These are phyloP conservation scores for Amphirosellinia nigrospora DNA, from an alignment of 495 filamentous ascomycete genomes.

Conservation along the genomic window DNA sequence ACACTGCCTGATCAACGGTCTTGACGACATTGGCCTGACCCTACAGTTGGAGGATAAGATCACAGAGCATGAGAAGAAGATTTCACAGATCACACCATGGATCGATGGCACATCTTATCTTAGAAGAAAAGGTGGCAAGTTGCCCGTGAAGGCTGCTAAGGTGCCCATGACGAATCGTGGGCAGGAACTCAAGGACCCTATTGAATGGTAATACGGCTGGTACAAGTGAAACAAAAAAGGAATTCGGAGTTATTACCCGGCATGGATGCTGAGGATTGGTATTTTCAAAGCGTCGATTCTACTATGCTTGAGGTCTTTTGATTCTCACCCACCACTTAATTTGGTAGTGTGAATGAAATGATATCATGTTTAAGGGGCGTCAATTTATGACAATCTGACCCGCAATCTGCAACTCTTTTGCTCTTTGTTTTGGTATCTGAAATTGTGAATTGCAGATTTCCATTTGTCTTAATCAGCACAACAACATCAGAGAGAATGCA, in stretches of 20 bases:
- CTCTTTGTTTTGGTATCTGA: neutral
- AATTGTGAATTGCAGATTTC: neutral
- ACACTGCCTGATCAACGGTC: conserved; percentile 91
- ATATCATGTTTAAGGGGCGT: conserved; percentile 15
- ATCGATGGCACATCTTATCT: conserved; percentile 89
- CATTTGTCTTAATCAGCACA: neutral
- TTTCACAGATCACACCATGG: conserved; percentile 85
- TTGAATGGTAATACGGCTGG: conserved; percentile 75
- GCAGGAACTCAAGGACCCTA: conserved; percentile 80
- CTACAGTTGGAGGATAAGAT: conserved; percentile 93
- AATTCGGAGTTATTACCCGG: conserved; percentile 12
- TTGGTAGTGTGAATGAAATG: conserved; percentile 8
- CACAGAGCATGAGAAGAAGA: conserved; percentile 75
- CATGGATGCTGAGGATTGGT: neutral
- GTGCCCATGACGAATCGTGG: conserved; percentile 93
- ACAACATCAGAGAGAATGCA: neutral
- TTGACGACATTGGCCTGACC: conserved; percentile 96
- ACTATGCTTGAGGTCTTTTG: conserved; percentile 1
- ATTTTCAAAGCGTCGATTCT: neutral
- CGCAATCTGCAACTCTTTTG: neutral
- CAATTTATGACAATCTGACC: neutral
- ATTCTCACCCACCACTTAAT: conserved; percentile 1
- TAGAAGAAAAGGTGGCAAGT: conserved; percentile 68
- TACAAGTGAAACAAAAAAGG: conserved; percentile 7
- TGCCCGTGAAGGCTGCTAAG: conserved; percentile 80